Evolutionary conservation across 371 early-diverging fungal genomes (phyloP), one percentile per base, ranked within the genome.

Genomic region (Syncephalastrum racemosum): DNA sequence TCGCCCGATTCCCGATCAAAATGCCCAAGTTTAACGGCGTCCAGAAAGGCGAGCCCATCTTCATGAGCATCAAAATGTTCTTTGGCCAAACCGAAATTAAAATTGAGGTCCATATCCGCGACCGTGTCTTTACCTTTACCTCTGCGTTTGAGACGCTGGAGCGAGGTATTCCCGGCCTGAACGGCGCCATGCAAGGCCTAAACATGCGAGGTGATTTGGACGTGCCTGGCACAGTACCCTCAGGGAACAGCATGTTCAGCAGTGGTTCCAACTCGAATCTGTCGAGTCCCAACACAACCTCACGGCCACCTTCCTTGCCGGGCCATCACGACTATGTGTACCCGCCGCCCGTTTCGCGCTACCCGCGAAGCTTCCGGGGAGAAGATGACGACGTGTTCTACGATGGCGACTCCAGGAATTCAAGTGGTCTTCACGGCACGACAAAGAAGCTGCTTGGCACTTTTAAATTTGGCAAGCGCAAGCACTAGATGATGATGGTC

Each of bases 31-130:
- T 79, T 41, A 50, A 58, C 7, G 73, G 75, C 25, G 71, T 75
- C 23, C 67, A 73, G 60, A 68, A 72, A 27, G 76, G 70, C 10
- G 66, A 73, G 25, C 70, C 74, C 8, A 66, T 79, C 40, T 71
- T 73, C 44, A 75, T 79, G 76, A 73, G 68, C n/a, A 79, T 79
- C 59, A 76, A 75, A 45, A 79, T 79, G 79, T 79, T 70, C 59
- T 79, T 79, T 63, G 79, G 79, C 46, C 72, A 73, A 53, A 79
- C 79, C 24, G 79, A 79, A 60, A 71, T 79, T 57, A 75, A 75
- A 50, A 79, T 79, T 39, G 79, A 79, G 53, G 76, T 72, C 6
- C 71, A 71, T 42, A 75, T 79, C 25, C 72, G 74, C 20, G 79
- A 79, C 51, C 59, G 74, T 19, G 73, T 66, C 23, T 79, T 79